Evolutionary conservation across 2,329 filamentous ascomycete species (phyloP), one percentile per base, ranked within the genome.

Genomic region (Beauveria asiatica): DNA sequence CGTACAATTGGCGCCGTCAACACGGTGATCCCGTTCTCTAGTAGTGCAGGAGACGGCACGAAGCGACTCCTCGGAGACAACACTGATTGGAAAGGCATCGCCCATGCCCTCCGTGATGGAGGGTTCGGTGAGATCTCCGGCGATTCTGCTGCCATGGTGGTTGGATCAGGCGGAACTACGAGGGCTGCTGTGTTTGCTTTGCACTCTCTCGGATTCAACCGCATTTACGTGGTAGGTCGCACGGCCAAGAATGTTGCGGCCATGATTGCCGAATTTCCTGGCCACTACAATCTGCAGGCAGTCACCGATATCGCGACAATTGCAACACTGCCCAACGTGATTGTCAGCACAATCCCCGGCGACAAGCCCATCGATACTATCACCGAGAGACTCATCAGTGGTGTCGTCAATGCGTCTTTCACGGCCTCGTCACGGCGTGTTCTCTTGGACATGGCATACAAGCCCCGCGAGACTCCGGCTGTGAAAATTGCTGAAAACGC

Each of bases 61-160:
- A 74, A 74, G 53, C 81, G 78, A 4, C 83, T 97, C 3, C 73
- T 89, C 17, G 94, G 94, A 48, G 89, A 92, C 71, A 99, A 99
- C 74, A 99, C 94, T 13, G 94, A 99, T 76, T 99, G 92, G 88
- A 83, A 85, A 68, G 94, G 94, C 63, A 99, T 99, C 85, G 85
- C 89, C 2, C 84, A 88, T 66, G 87, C 90, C 3, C 82, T 99
- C 21, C 84, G 82, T 61, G 83, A 83, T 46, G 86, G 84, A 2
- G 90, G 90, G 8, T 78, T 89, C 44, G 75, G 76, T 21, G 64
- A 71, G 66, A 70, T 69, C 58, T 57, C 62, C 41, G 21, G 63
- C 39, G 63, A 60, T 46, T 82, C 86, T 59, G 21, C 57, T 19
- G 93, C 84, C 27, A 83, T 97, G 65, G 90, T 97, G 16, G 84